phyloP scores from a whole-genome alignment of 2,329 filamentous ascomycete species.

The Diaporthe citriasiana region DNA sequence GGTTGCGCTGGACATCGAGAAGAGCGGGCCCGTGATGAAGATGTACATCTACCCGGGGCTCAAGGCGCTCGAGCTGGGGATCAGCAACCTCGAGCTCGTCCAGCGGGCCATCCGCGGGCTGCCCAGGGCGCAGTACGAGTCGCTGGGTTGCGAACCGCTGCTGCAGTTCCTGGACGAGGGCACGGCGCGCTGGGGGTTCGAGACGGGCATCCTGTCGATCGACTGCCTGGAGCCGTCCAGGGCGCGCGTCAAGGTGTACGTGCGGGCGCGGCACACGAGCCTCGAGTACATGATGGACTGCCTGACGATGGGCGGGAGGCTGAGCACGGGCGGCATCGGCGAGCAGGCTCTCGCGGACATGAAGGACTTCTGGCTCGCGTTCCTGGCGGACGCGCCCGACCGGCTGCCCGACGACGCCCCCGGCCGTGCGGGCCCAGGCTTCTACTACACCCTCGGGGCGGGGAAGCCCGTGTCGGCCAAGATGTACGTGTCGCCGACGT shows the following conservation, averaged over 20 bases:
- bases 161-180: conserved; percentile 46
- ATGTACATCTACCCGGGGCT: conserved; percentile 47
- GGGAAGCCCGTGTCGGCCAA: conserved; percentile 46
- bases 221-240: conserved; percentile 44
- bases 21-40: conserved; percentile 45
- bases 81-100: conserved; percentile 45
- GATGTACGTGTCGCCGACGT: conserved; percentile 46
- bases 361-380: conserved; percentile 46
- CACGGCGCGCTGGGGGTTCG: conserved; percentile 44
- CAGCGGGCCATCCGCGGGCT: conserved; percentile 45
- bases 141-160: conserved; percentile 45
- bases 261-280: conserved; percentile 45
- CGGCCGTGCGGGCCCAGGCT: conserved; percentile 46
- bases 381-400: conserved; percentile 45
- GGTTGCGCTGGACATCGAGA: conserved; percentile 47
- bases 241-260: conserved; percentile 47
- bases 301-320: conserved; percentile 46
- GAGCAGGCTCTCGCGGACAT: conserved; percentile 45
- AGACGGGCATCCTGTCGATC: conserved; percentile 47
- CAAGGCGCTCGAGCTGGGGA: conserved; percentile 45
- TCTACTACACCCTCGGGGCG: conserved; percentile 46
- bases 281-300: conserved; percentile 47
- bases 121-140: conserved; percentile 43
- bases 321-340: conserved; percentile 35
- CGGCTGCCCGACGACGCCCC: conserved; percentile 43